These are phyloP conservation scores for Poa annua DNA, from an alignment of 176 grass and related monocot species.

Conservation along the genomic window DNA sequence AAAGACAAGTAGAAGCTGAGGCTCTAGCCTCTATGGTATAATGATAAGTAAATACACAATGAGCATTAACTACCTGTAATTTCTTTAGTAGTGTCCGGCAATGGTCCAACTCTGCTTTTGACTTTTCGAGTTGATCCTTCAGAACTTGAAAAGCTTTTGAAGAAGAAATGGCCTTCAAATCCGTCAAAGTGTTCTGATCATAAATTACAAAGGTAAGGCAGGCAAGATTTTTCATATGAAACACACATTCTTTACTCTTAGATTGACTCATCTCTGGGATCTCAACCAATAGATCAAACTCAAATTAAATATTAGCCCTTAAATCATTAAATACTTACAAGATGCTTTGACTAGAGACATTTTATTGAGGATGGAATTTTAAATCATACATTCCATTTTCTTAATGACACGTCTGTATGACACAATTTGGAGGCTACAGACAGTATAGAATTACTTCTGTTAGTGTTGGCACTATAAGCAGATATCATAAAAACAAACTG, in stretches of 20 bases:
- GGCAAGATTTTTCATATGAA: background rate
- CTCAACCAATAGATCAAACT: background rate
- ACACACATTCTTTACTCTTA: slow-evolving; percentile 4
- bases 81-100: slow-evolving; percentile 65
- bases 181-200: slow-evolving; percentile 80
- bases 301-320: background rate
- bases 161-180: slow-evolving; percentile 82
- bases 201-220: slow-evolving; percentile 14
- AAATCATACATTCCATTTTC: background rate
- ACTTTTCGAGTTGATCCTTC: slow-evolving; percentile 68
- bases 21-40: slow-evolving; percentile 23
- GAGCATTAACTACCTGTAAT: slow-evolving; percentile 95
- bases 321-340: background rate
- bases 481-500: background rate
- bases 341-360: background rate
- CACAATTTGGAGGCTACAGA: background rate
- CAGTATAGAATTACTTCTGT: background rate
- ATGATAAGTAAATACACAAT: slow-evolving; percentile 50
- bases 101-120: slow-evolving; percentile 66
- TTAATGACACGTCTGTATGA: background rate
- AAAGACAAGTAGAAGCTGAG: slow-evolving; percentile 44
- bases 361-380: background rate
- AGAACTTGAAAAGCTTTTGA: slow-evolving; percentile 75
- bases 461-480: background rate
- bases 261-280: background rate